Base-by-base conservation (phyloP, 306 rosid species). In the Amphicarpaea edgeworthii region DNA sequence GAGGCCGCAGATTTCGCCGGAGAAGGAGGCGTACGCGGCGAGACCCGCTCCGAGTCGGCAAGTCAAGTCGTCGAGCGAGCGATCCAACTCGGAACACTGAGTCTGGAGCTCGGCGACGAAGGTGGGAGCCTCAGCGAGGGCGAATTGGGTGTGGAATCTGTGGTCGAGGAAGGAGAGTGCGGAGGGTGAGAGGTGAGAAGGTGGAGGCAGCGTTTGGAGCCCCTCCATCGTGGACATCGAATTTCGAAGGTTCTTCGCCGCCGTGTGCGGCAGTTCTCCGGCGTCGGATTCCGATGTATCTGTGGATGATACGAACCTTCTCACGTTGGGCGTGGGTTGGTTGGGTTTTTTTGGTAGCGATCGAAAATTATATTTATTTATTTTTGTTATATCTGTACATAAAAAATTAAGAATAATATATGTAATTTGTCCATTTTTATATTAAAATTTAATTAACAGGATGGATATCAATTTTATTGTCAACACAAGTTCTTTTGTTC, bases 51-150 rank as follows among this genome's bases (percentile, higher is more conserved):
- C 89, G 3, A 94, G 96, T 45, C 83, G 76, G 62, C 78, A 88
- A 76, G 90, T 86, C 75, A 90, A 88, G 60, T 87, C 85, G 54
- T 77, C 10, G 21, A 91, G 80, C 68, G 83, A 68, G 57, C 76
- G 91, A 86, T 87, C 94, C 86, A 94, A 77, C 66, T 87, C 86
- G 51, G 58, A 79, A 83, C 91, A 89, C 73, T 83, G 90, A 41
- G 74, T 50, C 79, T 81, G 86, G 71, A 93, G 94, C 77, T 93
- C 93, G 75, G 84, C 23, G 0, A 83, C 85, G 61, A 90, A 82
- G 62, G 12, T 68, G 46, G 93, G 41, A 77, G 94, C 87, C 53
- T 70, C 80, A 20, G 77, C 54, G 14, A 88, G 81, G 17, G 75
- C 60, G 17, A 26, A 80, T 26, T 72, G 66, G 78, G 86, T 58